Evolutionary conservation across 1,139 yeast species (phyloP).

Genomic region (Protomyces lactucae-debilis): DNA sequence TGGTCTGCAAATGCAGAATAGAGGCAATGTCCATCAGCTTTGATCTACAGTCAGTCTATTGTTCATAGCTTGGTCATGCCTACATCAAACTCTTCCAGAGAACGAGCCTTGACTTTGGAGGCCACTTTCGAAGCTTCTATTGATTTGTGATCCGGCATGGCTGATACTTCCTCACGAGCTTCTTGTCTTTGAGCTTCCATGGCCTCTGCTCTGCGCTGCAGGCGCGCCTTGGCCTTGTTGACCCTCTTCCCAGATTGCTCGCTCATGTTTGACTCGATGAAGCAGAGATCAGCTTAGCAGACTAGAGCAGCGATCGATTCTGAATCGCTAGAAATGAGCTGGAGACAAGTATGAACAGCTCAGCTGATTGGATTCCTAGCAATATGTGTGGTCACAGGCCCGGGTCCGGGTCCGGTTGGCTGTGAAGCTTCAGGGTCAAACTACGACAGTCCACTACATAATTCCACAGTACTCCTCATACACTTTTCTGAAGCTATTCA

Average conservation of each 20-base stretch:
- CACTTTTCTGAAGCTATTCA: too few species aligned
- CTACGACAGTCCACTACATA: too few species aligned
- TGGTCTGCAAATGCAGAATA: constrained; percentile 85
- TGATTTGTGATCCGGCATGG: constrained; percentile 60
- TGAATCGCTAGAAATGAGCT: too few species aligned
- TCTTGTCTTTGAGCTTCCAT: constrained; percentile 57
- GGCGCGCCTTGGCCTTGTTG: constrained; percentile 77
- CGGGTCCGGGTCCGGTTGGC: too few species aligned
- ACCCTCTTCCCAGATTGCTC: constrained; percentile 42
- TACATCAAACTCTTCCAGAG: constrained; percentile 52
- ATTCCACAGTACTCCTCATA: too few species aligned
- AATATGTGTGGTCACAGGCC: too few species aligned
- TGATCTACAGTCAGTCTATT: constrained; percentile 42
- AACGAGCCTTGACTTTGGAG: constrained; percentile 48
- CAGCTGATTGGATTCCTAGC: too few species aligned
- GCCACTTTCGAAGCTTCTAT: constrained; percentile 66
- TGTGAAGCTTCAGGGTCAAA: too few species aligned
- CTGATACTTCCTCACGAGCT: constrained; percentile 66
- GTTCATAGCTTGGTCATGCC: constrained; percentile 6
- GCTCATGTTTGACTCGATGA: not conserved
- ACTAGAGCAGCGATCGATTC: too few species aligned
- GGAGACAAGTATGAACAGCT: too few species aligned
- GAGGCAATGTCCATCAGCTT: constrained; percentile 92
- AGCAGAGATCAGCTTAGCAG: too few species aligned
- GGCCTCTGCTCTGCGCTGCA: constrained; percentile 71